Conservation (phyloP, 805 yeast species). For the Candida railenensis region DNA sequence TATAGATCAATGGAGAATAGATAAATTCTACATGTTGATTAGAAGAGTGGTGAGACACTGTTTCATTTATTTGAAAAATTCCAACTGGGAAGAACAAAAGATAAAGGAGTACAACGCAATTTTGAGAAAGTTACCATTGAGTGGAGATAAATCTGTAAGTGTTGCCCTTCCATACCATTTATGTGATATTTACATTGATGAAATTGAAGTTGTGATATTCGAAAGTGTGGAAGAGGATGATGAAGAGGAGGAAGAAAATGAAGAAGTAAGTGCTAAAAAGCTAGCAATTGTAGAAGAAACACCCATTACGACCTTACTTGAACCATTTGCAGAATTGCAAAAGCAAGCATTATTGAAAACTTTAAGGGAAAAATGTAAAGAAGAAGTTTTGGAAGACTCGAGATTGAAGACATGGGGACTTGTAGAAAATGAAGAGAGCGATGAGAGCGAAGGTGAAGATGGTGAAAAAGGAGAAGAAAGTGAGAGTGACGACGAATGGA, state of each 20-base stretch:
- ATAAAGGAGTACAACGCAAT: constrained; percentile 46
- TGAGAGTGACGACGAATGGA: constrained; percentile 30
- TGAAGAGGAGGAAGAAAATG: constrained; percentile 39
- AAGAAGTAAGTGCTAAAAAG: constrained; percentile 25
- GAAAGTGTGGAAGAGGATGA: constrained; percentile 46
- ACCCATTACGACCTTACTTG: constrained; percentile 56
- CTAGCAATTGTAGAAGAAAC: constrained; percentile 36
- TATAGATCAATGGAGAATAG: constrained; percentile 83
- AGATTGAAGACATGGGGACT: constrained; percentile 68
- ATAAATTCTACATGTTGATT: constrained; percentile 78
- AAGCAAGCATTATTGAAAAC: constrained; percentile 56
- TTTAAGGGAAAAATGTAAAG: constrained; percentile 60
- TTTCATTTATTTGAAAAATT: constrained; percentile 51
- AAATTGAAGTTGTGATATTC: constrained; percentile 66
- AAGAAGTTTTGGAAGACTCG: constrained; percentile 64
- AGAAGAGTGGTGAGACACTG: constrained; percentile 72
- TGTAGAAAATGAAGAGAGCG: constrained; percentile 23
- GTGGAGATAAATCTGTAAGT: constrained; percentile 61
- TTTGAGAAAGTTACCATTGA: constrained; percentile 46
- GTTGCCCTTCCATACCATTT: constrained; percentile 82
- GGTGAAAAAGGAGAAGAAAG: background rate
- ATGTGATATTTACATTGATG: constrained; percentile 81
- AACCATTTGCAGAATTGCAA: constrained; percentile 58
- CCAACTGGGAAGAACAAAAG: constrained; percentile 53
- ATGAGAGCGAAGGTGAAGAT: constrained; percentile 14